Evolutionary conservation across 192 early-diverging fungal species (phyloP).

Genomic region (Thamnidium elegans): DNA sequence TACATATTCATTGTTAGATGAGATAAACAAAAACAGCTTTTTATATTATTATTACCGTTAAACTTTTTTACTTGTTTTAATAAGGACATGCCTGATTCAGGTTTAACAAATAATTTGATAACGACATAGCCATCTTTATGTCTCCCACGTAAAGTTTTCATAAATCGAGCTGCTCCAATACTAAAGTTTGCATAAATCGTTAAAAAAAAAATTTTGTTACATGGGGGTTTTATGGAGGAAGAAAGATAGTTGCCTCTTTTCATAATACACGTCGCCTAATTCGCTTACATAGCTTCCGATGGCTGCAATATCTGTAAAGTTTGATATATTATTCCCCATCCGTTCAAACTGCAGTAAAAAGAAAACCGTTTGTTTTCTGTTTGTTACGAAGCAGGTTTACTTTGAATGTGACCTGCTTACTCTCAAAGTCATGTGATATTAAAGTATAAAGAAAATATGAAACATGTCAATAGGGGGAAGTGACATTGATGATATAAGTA

Average conservation of each 20-base stretch:
- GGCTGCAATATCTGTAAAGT: conserved; percentile 58
- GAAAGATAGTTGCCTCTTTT: conserved; percentile 51
- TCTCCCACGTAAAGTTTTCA: conserved; percentile 89
- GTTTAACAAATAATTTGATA: conserved; percentile 92
- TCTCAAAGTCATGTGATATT: too few species aligned
- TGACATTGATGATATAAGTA: too few species aligned
- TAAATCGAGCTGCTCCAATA: conserved; percentile 87
- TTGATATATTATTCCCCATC: conserved; percentile 76
- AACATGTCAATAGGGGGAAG: too few species aligned
- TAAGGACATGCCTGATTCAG: conserved; percentile 61
- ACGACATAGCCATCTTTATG: conserved; percentile 81
- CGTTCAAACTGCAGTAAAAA: too few species aligned
- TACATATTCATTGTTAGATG: conserved; percentile 20
- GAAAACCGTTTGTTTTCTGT: too few species aligned
- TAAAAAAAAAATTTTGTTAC: neutral
- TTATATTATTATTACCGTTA: conserved; percentile 44
- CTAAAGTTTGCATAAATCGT: conserved; percentile 36
- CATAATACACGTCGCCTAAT: conserved; percentile 67
- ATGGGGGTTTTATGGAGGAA: too few species aligned
- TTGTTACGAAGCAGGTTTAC: too few species aligned
- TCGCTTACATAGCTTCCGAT: conserved; percentile 76
- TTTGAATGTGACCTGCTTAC: too few species aligned
- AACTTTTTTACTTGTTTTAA: conserved; percentile 50
- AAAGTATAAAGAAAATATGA: too few species aligned
- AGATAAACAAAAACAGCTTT: neutral